phyloP scores from a whole-genome alignment of 2,329 filamentous ascomycete genomes.

The Trichoderma koningiopsis region DNA sequence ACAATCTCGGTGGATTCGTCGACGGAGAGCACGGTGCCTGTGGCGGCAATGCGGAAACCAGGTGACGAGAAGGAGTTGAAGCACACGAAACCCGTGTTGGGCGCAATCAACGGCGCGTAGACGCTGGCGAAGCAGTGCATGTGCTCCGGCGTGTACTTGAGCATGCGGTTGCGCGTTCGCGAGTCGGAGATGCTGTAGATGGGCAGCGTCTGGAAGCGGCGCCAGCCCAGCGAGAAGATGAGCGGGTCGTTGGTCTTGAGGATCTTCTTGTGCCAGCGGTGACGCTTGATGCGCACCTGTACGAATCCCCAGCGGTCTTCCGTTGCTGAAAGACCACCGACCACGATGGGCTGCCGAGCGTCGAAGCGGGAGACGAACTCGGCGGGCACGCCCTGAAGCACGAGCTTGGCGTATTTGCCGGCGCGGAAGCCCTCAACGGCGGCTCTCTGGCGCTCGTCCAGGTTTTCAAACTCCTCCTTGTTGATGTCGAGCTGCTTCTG shows the following conservation, averaged over 20 bases:
- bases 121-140: slow-evolving; percentile 99
- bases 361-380: slow-evolving; percentile 88
- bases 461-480: slow-evolving; percentile 82
- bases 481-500: slow-evolving; percentile 98
- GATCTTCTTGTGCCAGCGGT: slow-evolving; percentile 99
- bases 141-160: slow-evolving; percentile 98
- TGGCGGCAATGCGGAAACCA: slow-evolving; percentile 92
- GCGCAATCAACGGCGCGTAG: slow-evolving; percentile 91
- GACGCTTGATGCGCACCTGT: slow-evolving; percentile 93
- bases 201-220: slow-evolving; percentile 88
- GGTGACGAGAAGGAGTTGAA: slow-evolving; percentile 87
- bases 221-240: slow-evolving; percentile 96
- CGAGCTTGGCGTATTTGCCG: slow-evolving; percentile 89
- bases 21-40: slow-evolving; percentile 88
- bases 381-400: slow-evolving; percentile 84
- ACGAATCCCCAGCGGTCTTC: slow-evolving; percentile 96
- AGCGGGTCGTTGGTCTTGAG: slow-evolving; percentile 97
- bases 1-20: slow-evolving; percentile 97
- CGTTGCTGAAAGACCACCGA: slow-evolving; percentile 89
- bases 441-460: slow-evolving; percentile 81
- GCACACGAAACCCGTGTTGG: slow-evolving; percentile 93
- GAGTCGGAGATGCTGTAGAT: slow-evolving; percentile 96
- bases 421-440: slow-evolving; percentile 89
- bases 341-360: slow-evolving; percentile 77
- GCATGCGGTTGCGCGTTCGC: slow-evolving; percentile 90